Evolutionary conservation across 2,329 filamentous ascomycete genomes (phyloP).

Genomic region (Parastagonospora avenae): DNA sequence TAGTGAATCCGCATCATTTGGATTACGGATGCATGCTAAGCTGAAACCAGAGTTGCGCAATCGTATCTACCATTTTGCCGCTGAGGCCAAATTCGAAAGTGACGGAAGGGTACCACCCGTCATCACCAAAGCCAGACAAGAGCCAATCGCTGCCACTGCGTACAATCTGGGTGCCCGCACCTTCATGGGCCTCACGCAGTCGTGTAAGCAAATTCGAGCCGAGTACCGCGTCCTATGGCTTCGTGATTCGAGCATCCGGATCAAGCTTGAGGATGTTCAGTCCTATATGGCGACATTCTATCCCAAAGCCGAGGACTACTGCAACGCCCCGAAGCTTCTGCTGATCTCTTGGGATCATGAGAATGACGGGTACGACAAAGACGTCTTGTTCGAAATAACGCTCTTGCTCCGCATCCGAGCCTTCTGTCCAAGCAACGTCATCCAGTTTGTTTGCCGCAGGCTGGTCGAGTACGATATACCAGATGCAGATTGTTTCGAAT

Average conservation of each 20-base stretch:
- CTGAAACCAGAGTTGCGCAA: conserved; percentile 17
- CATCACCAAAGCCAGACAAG: background rate
- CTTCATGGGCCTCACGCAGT: conserved; percentile 6
- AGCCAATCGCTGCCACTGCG: background rate
- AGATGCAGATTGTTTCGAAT: background rate
- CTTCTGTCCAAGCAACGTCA: background rate
- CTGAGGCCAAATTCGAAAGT: background rate
- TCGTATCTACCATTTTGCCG: conserved; percentile 16
- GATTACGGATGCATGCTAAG: background rate
- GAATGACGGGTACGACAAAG: background rate
- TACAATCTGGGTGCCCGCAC: background rate
- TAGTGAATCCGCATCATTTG: background rate
- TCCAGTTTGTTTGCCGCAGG: conserved; percentile 4
- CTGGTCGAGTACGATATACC: background rate
- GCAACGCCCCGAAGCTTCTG: conserved; percentile 6
- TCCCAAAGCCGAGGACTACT: background rate
- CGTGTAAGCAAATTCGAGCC: conserved; percentile 7
- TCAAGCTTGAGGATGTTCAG: conserved; percentile 1
- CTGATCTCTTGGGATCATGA: conserved; percentile 6
- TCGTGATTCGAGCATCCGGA: background rate
- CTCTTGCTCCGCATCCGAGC: conserved; percentile 5
- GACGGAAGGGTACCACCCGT: background rate
- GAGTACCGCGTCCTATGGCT: conserved; percentile 15
- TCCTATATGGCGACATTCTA: conserved; percentile 6
- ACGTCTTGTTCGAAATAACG: background rate